phyloP scores from a whole-genome alignment of 805 yeast species.

The Clavispora carvajalis region DNA sequence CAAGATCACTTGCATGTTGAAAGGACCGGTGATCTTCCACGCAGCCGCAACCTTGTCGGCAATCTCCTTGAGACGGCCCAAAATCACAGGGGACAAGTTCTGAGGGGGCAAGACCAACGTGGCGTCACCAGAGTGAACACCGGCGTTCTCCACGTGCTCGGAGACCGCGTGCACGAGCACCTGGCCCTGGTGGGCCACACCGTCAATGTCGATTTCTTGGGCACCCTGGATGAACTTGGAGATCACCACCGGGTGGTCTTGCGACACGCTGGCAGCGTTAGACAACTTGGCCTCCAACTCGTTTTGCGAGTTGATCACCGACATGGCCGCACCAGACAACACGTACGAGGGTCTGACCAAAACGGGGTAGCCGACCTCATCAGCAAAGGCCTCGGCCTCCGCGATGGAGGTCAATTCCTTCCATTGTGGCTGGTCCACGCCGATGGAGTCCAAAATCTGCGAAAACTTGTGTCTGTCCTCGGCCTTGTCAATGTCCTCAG shows the following conservation, averaged over 20 bases:
- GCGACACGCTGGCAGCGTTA: slow-evolving; percentile 96
- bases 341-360: slow-evolving; percentile 97
- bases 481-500: slow-evolving; percentile 97
- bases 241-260: slow-evolving; percentile 96
- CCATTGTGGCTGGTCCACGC: slow-evolving; percentile 99
- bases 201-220: slow-evolving; percentile 98
- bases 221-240: slow-evolving; percentile 96
- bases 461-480: slow-evolving; percentile 98
- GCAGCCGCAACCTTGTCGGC: slow-evolving; percentile 93
- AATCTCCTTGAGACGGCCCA: slow-evolving; percentile 75
- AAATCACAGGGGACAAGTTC: slow-evolving; percentile 67
- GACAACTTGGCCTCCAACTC: slow-evolving; percentile 82
- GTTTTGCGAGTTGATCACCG: slow-evolving; percentile 84
- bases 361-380: slow-evolving; percentile 88
- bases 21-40: slow-evolving; percentile 94
- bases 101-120: slow-evolving; percentile 96
- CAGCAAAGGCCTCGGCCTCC: slow-evolving; percentile 91
- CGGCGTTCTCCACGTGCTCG: slow-evolving; percentile 98
- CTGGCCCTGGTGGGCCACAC: slow-evolving; percentile 93
- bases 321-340: slow-evolving; percentile 98
- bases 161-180: slow-evolving; percentile 95
- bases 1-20: slow-evolving; percentile 85
- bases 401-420: slow-evolving; percentile 89
- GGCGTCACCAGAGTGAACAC: slow-evolving; percentile 99
- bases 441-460: slow-evolving; percentile 92